Conservation (phyloP, 176 grass and related monocot genomes). For the Alopecurus myosuroides region DNA sequence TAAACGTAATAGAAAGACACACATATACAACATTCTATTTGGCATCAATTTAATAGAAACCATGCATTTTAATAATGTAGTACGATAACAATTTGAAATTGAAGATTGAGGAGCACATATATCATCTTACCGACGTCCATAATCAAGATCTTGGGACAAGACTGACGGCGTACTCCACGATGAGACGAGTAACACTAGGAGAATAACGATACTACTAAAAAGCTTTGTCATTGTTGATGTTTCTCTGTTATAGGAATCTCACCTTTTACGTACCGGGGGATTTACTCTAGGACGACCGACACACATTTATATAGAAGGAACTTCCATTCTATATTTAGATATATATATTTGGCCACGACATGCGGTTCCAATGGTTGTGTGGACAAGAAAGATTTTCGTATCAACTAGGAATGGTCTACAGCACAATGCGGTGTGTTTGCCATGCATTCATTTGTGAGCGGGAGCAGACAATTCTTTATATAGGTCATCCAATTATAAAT, state of each 20-base stretch:
- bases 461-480: background rate
- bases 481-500: background rate
- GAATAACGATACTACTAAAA: background rate
- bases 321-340: conserved; percentile 9
- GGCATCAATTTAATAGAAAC: background rate
- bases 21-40: background rate
- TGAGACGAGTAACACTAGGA: conserved; percentile 15
- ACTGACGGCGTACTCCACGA: background rate
- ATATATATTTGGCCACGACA: background rate
- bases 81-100: background rate
- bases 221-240: conserved; percentile 21
- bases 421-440: background rate
- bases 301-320: conserved; percentile 18
- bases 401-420: background rate
- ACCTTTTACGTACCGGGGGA: background rate
- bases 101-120: background rate
- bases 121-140: conserved; percentile 2
- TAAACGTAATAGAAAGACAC: background rate
- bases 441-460: background rate
- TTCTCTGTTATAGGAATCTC: background rate
- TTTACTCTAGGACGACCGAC: background rate
- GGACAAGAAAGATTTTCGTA: conserved; percentile 15
- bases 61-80: background rate
- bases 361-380: background rate
- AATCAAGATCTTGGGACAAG: conserved; percentile 14